phyloP scores from a whole-genome alignment of 139 green algal genomes.

The Chlamydomonas incerta region DNA sequence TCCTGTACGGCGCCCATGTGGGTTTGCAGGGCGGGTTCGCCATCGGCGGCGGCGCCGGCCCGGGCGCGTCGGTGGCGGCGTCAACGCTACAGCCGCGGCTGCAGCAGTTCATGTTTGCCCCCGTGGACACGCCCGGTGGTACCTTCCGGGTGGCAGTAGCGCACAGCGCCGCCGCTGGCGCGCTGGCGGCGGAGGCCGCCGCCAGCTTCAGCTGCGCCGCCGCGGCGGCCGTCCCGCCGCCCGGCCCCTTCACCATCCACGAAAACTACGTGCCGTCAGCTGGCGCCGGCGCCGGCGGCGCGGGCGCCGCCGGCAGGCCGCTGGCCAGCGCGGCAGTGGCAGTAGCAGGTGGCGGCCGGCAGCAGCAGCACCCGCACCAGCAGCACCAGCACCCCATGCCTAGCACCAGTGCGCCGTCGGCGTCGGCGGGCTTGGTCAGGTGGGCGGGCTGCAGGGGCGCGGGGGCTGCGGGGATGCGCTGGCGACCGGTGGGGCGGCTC shows the following conservation, averaged over 20 bases:
- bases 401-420: background rate
- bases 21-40: background rate
- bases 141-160: constrained; percentile 64
- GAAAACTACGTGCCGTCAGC: constrained; percentile 7
- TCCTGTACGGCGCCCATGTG: too few relatives aligned
- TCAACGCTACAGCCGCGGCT: background rate
- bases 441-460: background rate
- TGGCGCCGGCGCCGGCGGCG: background rate
- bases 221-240: background rate
- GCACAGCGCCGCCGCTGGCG: constrained; percentile 42
- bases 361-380: too few relatives aligned
- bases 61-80: background rate
- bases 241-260: constrained; percentile 33
- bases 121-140: constrained; percentile 72
- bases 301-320: too few relatives aligned
- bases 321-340: background rate
- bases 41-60: background rate
- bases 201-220: constrained; percentile 52
- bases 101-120: constrained; percentile 65
- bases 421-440: background rate
- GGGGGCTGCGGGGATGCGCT: background rate
- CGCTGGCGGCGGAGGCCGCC: background rate
- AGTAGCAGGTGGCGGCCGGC: background rate
- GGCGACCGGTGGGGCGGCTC: too few relatives aligned
- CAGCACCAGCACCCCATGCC: background rate